These are phyloP conservation scores for Trametes gibbosa DNA, from an alignment of 768 basidiomycete species.

Conservation along the genomic window DNA sequence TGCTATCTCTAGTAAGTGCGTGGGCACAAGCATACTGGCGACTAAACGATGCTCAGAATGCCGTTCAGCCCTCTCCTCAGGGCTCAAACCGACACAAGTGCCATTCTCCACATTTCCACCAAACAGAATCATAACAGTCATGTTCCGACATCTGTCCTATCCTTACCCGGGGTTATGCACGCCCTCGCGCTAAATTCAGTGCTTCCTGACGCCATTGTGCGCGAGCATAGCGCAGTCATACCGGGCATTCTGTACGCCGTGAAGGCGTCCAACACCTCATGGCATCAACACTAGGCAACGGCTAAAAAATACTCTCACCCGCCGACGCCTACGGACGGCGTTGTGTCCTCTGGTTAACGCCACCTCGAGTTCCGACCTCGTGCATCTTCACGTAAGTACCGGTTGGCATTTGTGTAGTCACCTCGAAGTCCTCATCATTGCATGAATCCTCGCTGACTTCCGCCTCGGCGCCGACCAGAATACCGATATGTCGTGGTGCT, in stretches of 20 bases:
- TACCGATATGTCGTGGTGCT: neutral
- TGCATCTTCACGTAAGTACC: neutral
- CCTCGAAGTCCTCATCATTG: too few relatives aligned
- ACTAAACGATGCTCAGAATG: too few relatives aligned
- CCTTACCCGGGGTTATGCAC: too few relatives aligned
- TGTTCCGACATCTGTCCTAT: neutral
- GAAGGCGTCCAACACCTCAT: conserved; percentile 8
- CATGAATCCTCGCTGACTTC: neutral
- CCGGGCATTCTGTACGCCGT: neutral
- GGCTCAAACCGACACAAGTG: too few relatives aligned
- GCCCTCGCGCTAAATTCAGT: neutral
- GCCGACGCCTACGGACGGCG: neutral
- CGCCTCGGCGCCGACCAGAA: neutral
- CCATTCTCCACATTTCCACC: too few relatives aligned
- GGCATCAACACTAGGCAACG: neutral
- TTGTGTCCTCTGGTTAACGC: neutral
- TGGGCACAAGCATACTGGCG: too few relatives aligned
- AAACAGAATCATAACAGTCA: neutral
- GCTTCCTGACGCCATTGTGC: too few relatives aligned
- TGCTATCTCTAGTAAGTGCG: too few relatives aligned
- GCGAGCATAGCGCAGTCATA: too few relatives aligned
- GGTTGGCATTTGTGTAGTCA: too few relatives aligned
- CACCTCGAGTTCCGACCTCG: neutral
- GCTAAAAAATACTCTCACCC: neutral
- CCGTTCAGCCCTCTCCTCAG: too few relatives aligned